Base-by-base conservation (phyloP, 2,329 filamentous ascomycete genomes). In the Diaporthe citri region DNA sequence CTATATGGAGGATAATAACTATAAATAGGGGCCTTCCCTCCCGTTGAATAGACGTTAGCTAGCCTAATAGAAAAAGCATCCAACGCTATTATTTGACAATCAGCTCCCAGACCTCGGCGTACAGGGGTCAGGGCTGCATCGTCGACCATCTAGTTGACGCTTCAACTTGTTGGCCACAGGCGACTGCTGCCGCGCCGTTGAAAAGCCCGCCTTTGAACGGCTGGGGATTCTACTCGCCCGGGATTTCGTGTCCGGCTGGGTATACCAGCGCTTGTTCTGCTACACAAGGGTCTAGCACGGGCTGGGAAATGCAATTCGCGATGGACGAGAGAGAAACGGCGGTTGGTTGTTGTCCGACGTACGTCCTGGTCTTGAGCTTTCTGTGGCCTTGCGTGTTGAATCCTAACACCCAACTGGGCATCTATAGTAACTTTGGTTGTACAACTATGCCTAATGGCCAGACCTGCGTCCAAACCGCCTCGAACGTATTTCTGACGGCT, bases 181-280 rank as follows among this genome's bases (percentile, higher is more conserved):
- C 20, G 34, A 71, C 67, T 34, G 51, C 67, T n/a, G 55, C 51
- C 25, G 67, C 67, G 36, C 51, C 51, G 25, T 25, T 57, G 39
- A 55, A 41, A 4, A 43, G 17, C n/a, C 51, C 67, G 12, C 67
- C 67, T 17, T n/a, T 71, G 2, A 43, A 55, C 17, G 67, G 67
- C 15, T 71, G 67, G 67, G 67, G 51, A 3, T 57, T 71, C 8
- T 71, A 71, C 55, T 71, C 51, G 51, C 67, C 67, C 25, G 67
- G 48, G 9, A n/a, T 71, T 22, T 55, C n/a, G 3, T 57, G 67
- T n/a, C 67, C 67, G 7, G 51, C 67, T 22, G 67, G 39, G 20
- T 31, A 71, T 51, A 66, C 10, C 20, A 66, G 62, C 28, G 62
- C 62, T 66, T 51, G 62, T 17, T 66, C 43, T 66, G 62, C 62